Base-by-base conservation (phyloP, 345 rosid species). In the Zanthoxylum bungeanum region DNA sequence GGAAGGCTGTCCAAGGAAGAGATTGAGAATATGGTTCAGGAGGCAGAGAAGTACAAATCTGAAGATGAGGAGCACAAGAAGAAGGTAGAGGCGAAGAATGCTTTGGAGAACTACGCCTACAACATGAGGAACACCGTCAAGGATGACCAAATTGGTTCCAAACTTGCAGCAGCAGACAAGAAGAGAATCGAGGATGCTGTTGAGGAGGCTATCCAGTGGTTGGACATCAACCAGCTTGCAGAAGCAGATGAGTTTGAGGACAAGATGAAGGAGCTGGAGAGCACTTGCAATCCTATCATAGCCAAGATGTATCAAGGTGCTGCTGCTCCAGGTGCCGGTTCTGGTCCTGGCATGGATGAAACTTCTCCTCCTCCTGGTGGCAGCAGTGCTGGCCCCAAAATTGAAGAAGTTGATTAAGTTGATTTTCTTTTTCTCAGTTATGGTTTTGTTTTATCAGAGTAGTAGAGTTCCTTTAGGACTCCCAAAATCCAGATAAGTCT, bases 241-340 rank as follows among this genome's bases (percentile, higher is more conserved):
- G 89, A 87, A 71, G 76, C 82, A 7, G 91, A 87, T 34, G 91
- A 87, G 70, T 83, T 87, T 2, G 89, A 85, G 70, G 87, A 85
- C 69, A 87, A 87, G 76, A 75, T 87, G 89, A 85, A 85, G 80
- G 88, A 87, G 77, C 73, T 87, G 31, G 89, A 87, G 79, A 49
- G 86, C 49, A 5, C 85, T 8, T 85, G 92, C 78, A 85, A 85
- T 61, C 92, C 89, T 1, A 79, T 87, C 66, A 87, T 87, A 64
- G 88, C 92, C 0, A 84, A 75, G 71, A 82, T 78, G 85, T 82
- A 85, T 61, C 85, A 77, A 78, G 92, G 84, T 1, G 77, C 77
- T 67, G 84, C 56, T 4, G 69, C 69, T 17, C 47, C 72, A 34
- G 83, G 69, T 17, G 76, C 76, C 69, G 85, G 77, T 3, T 28